Percentiles rank a stretch among this genome's conserved stretches.
phyloP scores from a whole-genome alignment of 73 alveolate species.

The Urostyla sp. region DNA sequence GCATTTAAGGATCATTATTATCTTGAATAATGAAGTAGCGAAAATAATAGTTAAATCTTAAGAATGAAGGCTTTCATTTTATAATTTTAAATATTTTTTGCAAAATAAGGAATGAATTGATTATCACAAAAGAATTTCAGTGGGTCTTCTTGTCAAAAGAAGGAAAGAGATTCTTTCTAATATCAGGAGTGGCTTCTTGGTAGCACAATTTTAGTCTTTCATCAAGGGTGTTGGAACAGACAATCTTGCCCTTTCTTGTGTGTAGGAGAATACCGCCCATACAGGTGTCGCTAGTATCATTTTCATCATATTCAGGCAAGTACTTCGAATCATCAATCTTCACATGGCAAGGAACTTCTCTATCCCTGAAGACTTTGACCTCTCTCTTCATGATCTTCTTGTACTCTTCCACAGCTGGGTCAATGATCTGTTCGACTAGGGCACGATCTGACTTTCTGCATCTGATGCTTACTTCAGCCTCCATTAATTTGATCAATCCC shows the following conservation, averaged over 20 bases:
- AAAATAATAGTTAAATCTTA: too few relatives aligned
- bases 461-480: conserved; percentile 74
- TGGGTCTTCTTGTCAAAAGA: conserved; percentile 41
- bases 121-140: too few relatives aligned
- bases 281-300: conserved; percentile 61
- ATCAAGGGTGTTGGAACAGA: conserved; percentile 83
- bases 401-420: conserved; percentile 72
- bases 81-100: too few relatives aligned
- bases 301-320: conserved; percentile 71
- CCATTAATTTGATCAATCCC: conserved; percentile 84
- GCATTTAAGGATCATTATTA: too few relatives aligned
- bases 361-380: conserved; percentile 63
- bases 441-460: conserved; percentile 75
- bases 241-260: conserved; percentile 78
- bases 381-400: conserved; percentile 74
- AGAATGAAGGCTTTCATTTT: too few relatives aligned
- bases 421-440: conserved; percentile 53
- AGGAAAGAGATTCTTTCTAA: conserved; percentile 73
- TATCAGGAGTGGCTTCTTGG: conserved; percentile 79
- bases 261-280: conserved; percentile 82
- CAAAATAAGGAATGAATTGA: too few relatives aligned
- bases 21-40: too few relatives aligned
- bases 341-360: conserved; percentile 62
- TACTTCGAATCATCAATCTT: conserved; percentile 35
- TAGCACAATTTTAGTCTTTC: conserved; percentile 77